phyloP scores from a whole-genome alignment of 495 filamentous ascomycete species.

The Daldinia vernicosa region DNA sequence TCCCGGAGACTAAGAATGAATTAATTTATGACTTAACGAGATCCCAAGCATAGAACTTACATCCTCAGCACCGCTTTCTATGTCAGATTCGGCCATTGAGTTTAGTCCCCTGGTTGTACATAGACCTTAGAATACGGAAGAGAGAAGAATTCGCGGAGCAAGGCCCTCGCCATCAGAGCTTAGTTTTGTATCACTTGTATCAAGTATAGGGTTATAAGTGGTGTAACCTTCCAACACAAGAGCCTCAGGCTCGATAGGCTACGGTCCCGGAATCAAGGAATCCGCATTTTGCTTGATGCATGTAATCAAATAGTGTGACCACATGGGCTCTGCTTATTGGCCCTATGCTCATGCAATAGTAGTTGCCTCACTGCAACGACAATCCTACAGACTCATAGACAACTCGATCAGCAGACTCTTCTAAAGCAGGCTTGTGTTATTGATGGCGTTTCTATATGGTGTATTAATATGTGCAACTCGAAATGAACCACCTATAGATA shows the following conservation, averaged over 20 bases:
- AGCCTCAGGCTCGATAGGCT: conserved; percentile 13
- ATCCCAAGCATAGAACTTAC: conserved; percentile 2
- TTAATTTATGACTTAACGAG: neutral
- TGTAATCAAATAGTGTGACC: conserved; percentile 25
- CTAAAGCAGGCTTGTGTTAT: conserved; percentile 1
- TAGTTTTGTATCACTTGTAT: neutral
- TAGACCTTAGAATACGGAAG: neutral
- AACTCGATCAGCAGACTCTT: conserved; percentile 14
- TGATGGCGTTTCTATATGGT: neutral
- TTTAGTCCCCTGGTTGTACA: neutral
- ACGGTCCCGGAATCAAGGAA: neutral
- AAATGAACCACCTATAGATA: neutral
- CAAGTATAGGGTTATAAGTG: neutral
- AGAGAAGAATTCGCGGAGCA: neutral
- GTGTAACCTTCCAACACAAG: neutral
- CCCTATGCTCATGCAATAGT: conserved; percentile 2
- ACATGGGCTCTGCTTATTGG: conserved; percentile 28
- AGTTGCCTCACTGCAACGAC: conserved; percentile 18
- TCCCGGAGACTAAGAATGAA: neutral
- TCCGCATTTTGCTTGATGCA: neutral
- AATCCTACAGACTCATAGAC: conserved; percentile 10
- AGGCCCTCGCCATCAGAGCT: neutral
- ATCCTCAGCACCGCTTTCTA: neutral
- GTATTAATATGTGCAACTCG: conserved; percentile 7
- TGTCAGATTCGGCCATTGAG: neutral